Conservation (phyloP, 202 grass and related monocot genomes). For the Setaria italica region DNA sequence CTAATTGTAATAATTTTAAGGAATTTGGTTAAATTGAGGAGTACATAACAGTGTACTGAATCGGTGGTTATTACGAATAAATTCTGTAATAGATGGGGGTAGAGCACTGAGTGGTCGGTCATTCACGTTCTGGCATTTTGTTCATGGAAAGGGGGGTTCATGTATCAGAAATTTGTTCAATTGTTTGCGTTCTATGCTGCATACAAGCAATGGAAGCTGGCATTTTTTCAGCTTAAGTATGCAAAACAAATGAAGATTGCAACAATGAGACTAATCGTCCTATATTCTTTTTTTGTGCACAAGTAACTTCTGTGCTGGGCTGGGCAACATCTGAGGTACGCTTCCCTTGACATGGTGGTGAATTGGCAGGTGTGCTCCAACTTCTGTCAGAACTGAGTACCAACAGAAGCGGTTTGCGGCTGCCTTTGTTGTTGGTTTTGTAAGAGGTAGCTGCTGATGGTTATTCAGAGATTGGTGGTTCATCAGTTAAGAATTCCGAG, state of each 20-base stretch:
- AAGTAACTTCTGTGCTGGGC: background rate
- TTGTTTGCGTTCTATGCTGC: background rate
- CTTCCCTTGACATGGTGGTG: background rate
- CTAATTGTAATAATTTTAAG: constrained; percentile 21
- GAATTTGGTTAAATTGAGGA: background rate
- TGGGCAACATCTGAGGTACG: background rate
- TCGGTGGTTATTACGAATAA: background rate
- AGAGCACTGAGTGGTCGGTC: background rate
- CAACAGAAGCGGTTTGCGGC: too few species aligned
- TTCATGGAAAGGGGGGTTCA: background rate
- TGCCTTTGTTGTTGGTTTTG: background rate
- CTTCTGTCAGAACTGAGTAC: background rate
- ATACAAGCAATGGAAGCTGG: background rate
- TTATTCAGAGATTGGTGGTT: background rate
- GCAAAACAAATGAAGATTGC: background rate
- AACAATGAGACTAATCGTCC: background rate
- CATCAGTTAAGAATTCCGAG: background rate
- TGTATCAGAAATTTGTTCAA: background rate
- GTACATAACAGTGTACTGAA: background rate
- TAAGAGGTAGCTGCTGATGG: background rate
- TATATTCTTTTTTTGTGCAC: background rate
- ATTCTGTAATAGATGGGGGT: background rate
- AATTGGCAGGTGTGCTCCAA: background rate
- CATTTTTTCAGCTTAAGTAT: background rate
- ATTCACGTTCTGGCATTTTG: background rate